Evolutionary conservation across 164 flowering plant genomes (phyloP).

Genomic region (Platanus orientalis): DNA sequence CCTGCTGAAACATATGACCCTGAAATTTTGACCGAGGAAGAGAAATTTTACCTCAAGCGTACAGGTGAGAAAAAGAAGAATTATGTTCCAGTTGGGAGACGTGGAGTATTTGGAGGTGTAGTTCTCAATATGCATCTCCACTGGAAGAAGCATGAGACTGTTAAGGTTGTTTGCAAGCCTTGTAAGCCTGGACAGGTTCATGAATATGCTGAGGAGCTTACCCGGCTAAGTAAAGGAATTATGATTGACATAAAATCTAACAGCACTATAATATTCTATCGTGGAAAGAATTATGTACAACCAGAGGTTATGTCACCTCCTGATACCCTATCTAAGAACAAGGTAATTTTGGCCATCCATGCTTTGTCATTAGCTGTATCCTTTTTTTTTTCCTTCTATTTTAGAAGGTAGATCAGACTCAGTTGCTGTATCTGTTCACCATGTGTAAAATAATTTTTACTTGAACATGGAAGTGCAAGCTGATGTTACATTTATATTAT

Average conservation of each 20-base stretch:
- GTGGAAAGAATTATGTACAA: constrained; percentile 87
- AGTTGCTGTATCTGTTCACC: no score
- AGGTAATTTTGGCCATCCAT: constrained; percentile 44
- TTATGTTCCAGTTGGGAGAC: constrained; percentile 84
- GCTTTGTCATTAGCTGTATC: background rate
- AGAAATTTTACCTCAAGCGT: constrained; percentile 78
- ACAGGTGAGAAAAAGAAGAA: constrained; percentile 91
- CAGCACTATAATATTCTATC: constrained; percentile 70
- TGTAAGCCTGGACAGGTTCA: constrained; percentile 86
- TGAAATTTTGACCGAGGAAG: constrained; percentile 86
- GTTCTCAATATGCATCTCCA: constrained; percentile 98
- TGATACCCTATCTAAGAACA: constrained; percentile 70
- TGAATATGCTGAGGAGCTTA: constrained; percentile 77
- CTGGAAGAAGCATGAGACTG: constrained; percentile 92
- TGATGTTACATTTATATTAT: no score
- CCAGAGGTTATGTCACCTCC: constrained; percentile 90
- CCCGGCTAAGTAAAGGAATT: constrained; percentile 78
- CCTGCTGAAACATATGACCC: constrained; percentile 74
- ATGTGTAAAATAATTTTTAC: no score
- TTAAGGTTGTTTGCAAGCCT: constrained; percentile 81
- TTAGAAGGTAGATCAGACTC: no score
- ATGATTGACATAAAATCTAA: constrained; percentile 71
- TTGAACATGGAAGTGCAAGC: no score
- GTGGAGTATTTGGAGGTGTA: constrained; percentile 95
- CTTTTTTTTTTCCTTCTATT: no score